These are phyloP conservation scores for Metschnikowia corniflorae DNA, from an alignment of 805 yeast species.

Conservation along the genomic window DNA sequence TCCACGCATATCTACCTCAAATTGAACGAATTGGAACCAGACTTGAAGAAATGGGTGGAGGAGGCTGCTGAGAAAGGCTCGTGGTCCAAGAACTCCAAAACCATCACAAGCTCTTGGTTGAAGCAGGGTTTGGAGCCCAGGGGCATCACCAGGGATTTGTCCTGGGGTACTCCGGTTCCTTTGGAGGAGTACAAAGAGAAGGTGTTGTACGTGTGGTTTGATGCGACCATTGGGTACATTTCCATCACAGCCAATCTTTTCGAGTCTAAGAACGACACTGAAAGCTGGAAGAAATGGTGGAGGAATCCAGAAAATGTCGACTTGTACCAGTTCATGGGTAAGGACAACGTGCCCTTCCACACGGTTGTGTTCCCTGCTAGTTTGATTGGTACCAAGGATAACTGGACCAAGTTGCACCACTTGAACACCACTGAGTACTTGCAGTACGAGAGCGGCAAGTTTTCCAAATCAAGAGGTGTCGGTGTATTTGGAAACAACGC, in stretches of 20 bases:
- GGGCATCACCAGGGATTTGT: conserved; percentile 94
- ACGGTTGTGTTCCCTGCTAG: conserved; percentile 96
- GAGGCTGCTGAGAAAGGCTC: conserved; percentile 66
- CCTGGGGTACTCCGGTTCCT: conserved; percentile 99
- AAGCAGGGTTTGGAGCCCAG: conserved; percentile 90
- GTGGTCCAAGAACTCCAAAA: conserved; percentile 90
- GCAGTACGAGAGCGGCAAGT: conserved; percentile 97
- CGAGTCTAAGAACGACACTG: conserved; percentile 42
- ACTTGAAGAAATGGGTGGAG: conserved; percentile 67
- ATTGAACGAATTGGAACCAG: conserved; percentile 79
- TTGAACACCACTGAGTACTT: conserved; percentile 92
- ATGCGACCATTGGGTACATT: conserved; percentile 95
- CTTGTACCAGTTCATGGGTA: conserved; percentile 97
- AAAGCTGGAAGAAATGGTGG: conserved; percentile 92
- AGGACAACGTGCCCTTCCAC: conserved; percentile 98
- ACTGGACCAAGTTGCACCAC: conserved; percentile 90
- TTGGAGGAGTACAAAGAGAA: conserved; percentile 79
- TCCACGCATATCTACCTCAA: conserved; percentile 85
- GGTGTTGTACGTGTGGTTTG: conserved; percentile 98
- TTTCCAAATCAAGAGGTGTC: conserved; percentile 94
- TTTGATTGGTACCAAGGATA: conserved; percentile 80
- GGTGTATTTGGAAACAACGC: conserved; percentile 99
- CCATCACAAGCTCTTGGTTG: conserved; percentile 90
- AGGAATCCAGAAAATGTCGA: conserved; percentile 82
- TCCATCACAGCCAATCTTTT: conserved; percentile 92